These are phyloP conservation scores for Carex arenaria DNA, from an alignment of 202 grass and related monocot species.

Conservation along the genomic window DNA sequence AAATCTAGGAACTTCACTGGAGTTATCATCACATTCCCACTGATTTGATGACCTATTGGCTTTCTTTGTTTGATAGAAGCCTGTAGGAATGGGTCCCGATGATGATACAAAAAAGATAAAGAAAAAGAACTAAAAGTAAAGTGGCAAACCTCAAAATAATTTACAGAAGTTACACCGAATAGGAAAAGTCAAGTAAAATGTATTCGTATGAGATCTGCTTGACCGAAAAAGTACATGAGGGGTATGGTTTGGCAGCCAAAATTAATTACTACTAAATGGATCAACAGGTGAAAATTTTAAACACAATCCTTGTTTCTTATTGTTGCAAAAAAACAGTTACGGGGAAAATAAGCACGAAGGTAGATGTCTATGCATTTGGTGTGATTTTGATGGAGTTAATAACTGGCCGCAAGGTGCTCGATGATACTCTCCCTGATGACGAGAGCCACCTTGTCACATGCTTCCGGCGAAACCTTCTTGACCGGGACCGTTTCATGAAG, in stretches of 20 bases:
- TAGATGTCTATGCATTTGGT: slow-evolving; percentile 92
- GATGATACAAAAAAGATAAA: neutral
- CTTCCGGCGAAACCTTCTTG: slow-evolving; percentile 63
- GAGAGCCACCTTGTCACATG: slow-evolving; percentile 75
- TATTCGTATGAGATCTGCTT: neutral
- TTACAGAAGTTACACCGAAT: neutral
- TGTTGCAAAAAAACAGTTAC: slow-evolving; percentile 55
- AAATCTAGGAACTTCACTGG: neutral
- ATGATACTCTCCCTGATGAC: slow-evolving; percentile 72
- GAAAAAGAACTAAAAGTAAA: neutral
- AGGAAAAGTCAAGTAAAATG: neutral
- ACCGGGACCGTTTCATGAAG: slow-evolving; percentile 70
- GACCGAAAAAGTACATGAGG: neutral
- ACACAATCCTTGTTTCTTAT: slow-evolving; percentile 9
- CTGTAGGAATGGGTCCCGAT: neutral
- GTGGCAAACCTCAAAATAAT: neutral
- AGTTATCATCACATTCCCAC: neutral
- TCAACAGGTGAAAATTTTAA: neutral
- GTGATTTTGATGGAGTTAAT: slow-evolving; percentile 98
- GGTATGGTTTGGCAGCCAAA: neutral
- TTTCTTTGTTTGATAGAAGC: neutral
- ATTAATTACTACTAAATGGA: neutral
- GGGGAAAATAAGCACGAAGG: slow-evolving; percentile 92
- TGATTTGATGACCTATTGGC: neutral
- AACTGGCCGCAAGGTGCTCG: slow-evolving; percentile 78